Evolutionary conservation across 108 stramenopile genomes (phyloP), one percentile per base, ranked within the genome.

Genomic region (Mediolabrus comicus): DNA sequence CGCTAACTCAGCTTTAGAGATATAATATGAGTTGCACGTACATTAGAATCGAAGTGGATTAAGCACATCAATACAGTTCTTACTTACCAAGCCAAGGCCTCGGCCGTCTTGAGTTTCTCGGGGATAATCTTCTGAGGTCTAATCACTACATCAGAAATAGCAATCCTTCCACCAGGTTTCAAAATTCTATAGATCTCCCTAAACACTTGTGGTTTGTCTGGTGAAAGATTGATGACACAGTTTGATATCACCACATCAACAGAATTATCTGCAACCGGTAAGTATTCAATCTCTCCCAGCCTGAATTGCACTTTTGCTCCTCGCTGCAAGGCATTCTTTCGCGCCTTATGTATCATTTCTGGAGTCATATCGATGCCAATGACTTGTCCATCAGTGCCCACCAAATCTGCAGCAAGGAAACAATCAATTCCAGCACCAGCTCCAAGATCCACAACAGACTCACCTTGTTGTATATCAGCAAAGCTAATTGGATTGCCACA

Each of bases 191-290:
- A 91, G 0, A 90, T 64, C 67, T 95, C 96, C 3, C 57, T 51
- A 67, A 95, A 90, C 2, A 87, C 90, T 62, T 82, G 81, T 13
- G 70, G 62, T 69, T 97, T 97, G 72, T 97, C 84, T 27, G 93
- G 93, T 1, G 82, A 84, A 10, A 97, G 78, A 61, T 95, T 95
- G 69, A 97, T 89, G 7, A 95, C 96, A 52, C 96, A 95, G 63
- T 97, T 97, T 24, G 85, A 87, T 16, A 97, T 88, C 26, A 95
- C 77, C 38, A 86, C 84, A 66, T 97, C 95, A 36, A 84, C 87
- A 24, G 77, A 79, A 61, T 74, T 75, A 77, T 92, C 91, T 6
- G 86, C 83, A 4, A 97, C 64, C 4, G 85, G 86, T 16, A 97
- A 79, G 57, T 83, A 60, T 81, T 95, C 96, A 68, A 97, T 96